phyloP scores from a whole-genome alignment of 148 eudicot genomes.

The Chenopodium suecicum region DNA sequence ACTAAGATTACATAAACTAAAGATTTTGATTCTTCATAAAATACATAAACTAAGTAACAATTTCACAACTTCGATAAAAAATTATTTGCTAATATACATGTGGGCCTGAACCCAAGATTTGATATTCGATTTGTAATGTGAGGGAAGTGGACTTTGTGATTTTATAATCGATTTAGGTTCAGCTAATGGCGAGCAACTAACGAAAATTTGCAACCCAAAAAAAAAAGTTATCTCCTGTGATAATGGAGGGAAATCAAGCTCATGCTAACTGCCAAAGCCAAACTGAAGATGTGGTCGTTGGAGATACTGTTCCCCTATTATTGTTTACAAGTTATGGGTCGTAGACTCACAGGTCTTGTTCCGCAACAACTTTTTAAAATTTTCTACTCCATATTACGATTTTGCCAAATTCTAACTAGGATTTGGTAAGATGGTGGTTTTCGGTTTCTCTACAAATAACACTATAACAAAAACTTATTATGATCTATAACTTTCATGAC shows the following conservation, averaged over 20 bases:
- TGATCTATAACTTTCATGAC: too few relatives aligned
- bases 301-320: background rate
- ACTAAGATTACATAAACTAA: background rate
- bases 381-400: too few relatives aligned
- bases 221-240: background rate
- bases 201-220: background rate
- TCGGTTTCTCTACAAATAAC: too few relatives aligned
- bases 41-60: background rate
- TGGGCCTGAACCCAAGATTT: background rate
- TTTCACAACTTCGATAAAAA: background rate
- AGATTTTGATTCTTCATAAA: background rate
- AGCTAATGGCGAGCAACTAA: conserved; percentile 11
- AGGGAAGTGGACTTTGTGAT: background rate
- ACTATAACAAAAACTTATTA: too few relatives aligned
- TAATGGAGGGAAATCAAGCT: background rate
- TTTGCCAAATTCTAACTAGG: too few relatives aligned
- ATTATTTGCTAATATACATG: background rate
- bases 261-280: background rate
- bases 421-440: too few relatives aligned
- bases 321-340: too few relatives aligned
- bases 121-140: background rate
- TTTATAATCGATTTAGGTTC: background rate
- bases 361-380: background rate
- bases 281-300: background rate
- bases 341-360: too few relatives aligned